Evolutionary conservation across 2,329 filamentous ascomycete species (phyloP), one percentile per base, ranked within the genome.

Genomic region (Tothia fuscella): DNA sequence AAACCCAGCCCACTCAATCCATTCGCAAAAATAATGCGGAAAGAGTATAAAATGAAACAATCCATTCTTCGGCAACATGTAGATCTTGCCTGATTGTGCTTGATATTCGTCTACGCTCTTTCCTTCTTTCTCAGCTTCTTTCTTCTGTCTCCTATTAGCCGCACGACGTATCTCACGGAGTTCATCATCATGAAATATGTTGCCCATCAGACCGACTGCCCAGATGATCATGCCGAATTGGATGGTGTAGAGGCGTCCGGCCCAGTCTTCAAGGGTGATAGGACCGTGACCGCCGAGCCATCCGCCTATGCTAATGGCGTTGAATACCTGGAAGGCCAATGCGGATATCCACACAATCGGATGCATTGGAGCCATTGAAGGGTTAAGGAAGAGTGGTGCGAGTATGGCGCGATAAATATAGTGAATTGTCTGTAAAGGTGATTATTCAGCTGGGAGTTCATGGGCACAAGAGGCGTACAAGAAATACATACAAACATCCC

Each of bases 21-120:
- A 98, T 65, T 98, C 91, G 56, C 80, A 82, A n/a, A 93, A 69
- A 60, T 95, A 98, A 59, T 98, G 91, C 50, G 91, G 87, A 60
- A 81, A 94, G 45, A 96, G 70, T 56, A 94, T 74, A 53, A 78
- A 80, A 49, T 72, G 70, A 63, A 96, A 98, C 38, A 94, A 63
- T 1, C 88, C 87, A 38, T 80, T 80, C 54, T 84, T 68, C 0
- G 91, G 91, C 40, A 98, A 74, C 64, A 83, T 77, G 59, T 96
- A 96, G 47, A 93, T 75, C 64, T 91, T 93, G n/a, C n/a, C n/a
- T n/a, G n/a, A n/a, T n/a, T n/a, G n/a, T n/a, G n/a, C n/a, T n/a
- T n/a, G n/a, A n/a, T n/a, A n/a, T n/a, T n/a, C n/a, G 34, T 82
- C 73, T 47, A 83, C 78, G 13, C 67, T 68, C 14, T 35, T 38